phyloP scores from a whole-genome alignment of 1,139 yeast genomes.

The Sugiyamaella neomexicana region DNA sequence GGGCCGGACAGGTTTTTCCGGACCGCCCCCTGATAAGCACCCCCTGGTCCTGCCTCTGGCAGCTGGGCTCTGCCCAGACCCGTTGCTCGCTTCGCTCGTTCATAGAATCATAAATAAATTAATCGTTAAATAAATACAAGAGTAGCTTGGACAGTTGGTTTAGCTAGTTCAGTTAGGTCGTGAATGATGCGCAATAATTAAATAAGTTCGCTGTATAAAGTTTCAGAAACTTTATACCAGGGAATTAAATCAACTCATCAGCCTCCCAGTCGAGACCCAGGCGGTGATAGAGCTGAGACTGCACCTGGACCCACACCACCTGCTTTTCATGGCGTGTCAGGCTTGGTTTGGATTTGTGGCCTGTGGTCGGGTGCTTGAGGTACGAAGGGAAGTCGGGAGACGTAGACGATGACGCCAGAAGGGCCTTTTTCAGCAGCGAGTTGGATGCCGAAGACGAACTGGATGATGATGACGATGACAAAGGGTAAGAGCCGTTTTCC shows the following conservation, averaged over 20 bases:
- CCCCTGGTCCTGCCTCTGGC: background rate
- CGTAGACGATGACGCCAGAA: conserved; percentile 35
- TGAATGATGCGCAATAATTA: too few species aligned
- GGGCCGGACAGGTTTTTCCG: background rate
- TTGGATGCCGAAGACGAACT: conserved; percentile 27
- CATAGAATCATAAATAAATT: conserved; percentile 1
- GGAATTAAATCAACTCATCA: conserved; percentile 40
- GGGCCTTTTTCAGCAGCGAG: conserved; percentile 36
- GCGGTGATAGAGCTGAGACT: conserved; percentile 53
- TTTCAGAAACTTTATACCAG: background rate
- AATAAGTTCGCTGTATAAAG: too few species aligned
- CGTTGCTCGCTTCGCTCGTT: conserved; percentile 4
- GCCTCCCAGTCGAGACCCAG: conserved; percentile 62
- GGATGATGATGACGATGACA: conserved; percentile 18
- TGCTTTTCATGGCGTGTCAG: conserved; percentile 56
- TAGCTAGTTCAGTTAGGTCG: too few species aligned
- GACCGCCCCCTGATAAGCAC: background rate
- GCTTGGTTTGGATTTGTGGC: conserved; percentile 32
- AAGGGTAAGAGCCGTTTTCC: conserved; percentile 15
- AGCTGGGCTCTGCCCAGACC: background rate
- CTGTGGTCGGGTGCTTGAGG: conserved; percentile 20
- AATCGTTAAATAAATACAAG: conserved; percentile 10
- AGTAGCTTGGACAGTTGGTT: too few species aligned
- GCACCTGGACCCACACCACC: conserved; percentile 60
- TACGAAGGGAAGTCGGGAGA: conserved; percentile 36